Evolutionary conservation across 2,329 filamentous ascomycete genomes (phyloP), one percentile per base, ranked within the genome.

Genomic region (Arthroderma uncinatum): DNA sequence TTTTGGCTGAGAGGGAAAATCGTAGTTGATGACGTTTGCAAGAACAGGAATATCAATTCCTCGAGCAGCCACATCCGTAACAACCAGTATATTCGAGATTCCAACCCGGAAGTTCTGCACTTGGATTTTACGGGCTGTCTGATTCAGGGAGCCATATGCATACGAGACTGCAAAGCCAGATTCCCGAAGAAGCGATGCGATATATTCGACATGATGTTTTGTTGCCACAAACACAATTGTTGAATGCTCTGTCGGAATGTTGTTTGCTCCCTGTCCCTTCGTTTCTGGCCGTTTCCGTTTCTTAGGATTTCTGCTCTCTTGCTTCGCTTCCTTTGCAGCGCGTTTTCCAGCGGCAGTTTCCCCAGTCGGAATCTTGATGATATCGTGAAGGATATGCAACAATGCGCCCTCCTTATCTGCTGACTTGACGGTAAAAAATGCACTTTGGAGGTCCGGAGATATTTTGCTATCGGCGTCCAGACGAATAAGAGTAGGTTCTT

Each of bases 21-120:
- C 92, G 72, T 95, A 98, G 76, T 98, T 97, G 76, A 98, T 92
- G 59, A 98, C 93, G 68, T 98, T 97, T 57, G 89, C 91, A 36
- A 98, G 79, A 50, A 96, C 82, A 0, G 93, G 93, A 63, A 98
- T 95, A 82, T 98, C 93, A 60, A 98, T 94, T 82, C 93, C 92
- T 78, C 93, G 82, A 21, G 93, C 93, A 12, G 93, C 93, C 56
- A 98, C 90, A 69, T 98, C 93, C 0, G 93, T 98, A 47, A 97
- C 92, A 2, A 98, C 91, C 7, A 98, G 75, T 52, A 98, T 90
- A 64, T 95, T 92, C 0, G 89, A 87, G 62, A 86, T 81, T 5
- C 93, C 93, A 23, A 78, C 79, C 59, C 94, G 81, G 70, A 98
- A 98, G 62, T 91, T 85, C 59, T 95, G 86, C 12, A 97, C 89